A percentile compares a stretch with the other conserved stretches of the same genome.
Conservation (phyloP, 805 yeast species). For the Komagataella ulmi region DNA sequence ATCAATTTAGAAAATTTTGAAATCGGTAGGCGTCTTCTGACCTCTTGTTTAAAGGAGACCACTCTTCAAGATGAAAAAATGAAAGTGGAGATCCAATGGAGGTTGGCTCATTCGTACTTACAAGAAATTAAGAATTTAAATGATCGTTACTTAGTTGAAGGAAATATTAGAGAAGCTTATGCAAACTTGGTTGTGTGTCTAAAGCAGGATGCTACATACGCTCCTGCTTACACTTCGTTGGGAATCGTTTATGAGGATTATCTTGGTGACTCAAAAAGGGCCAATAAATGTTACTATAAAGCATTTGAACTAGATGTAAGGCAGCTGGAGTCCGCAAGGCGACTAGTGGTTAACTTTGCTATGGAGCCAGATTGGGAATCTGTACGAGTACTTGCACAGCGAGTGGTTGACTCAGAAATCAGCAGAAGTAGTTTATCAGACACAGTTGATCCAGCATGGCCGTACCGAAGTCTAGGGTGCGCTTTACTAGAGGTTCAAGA, state of each 20-base stretch:
- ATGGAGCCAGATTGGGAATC: slow-evolving; percentile 66
- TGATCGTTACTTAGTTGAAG: slow-evolving; percentile 10
- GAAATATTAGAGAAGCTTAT: slow-evolving; percentile 34
- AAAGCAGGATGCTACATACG: slow-evolving; percentile 47
- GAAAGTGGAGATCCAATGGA: slow-evolving; percentile 55
- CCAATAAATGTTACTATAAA: slow-evolving; percentile 75
- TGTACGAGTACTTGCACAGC: slow-evolving; percentile 59
- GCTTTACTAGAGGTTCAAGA: slow-evolving; percentile 58
- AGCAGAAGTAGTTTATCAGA: slow-evolving; percentile 34
- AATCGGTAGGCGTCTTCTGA: slow-evolving; percentile 39
- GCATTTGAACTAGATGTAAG: slow-evolving; percentile 81
- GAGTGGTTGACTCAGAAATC: slow-evolving; percentile 51
- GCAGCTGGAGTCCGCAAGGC: slow-evolving; percentile 62
- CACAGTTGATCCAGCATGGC: slow-evolving; percentile 50
- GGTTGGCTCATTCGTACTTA: slow-evolving; percentile 56
- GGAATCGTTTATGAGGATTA: slow-evolving; percentile 59
- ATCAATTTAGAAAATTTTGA: slow-evolving; percentile 35
- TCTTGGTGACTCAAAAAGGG: slow-evolving; percentile 48
- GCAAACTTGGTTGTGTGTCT: slow-evolving; percentile 46
- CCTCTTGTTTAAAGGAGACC: slow-evolving; percentile 25
- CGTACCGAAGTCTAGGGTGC: slow-evolving; percentile 77
- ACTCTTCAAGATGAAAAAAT: slow-evolving; percentile 38
- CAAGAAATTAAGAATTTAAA: slow-evolving; percentile 7
- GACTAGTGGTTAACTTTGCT: slow-evolving; percentile 60
- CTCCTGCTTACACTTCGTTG: slow-evolving; percentile 71